phyloP scores from a whole-genome alignment of 768 basidiomycete genomes.

The Tricholoma flavovirens region DNA sequence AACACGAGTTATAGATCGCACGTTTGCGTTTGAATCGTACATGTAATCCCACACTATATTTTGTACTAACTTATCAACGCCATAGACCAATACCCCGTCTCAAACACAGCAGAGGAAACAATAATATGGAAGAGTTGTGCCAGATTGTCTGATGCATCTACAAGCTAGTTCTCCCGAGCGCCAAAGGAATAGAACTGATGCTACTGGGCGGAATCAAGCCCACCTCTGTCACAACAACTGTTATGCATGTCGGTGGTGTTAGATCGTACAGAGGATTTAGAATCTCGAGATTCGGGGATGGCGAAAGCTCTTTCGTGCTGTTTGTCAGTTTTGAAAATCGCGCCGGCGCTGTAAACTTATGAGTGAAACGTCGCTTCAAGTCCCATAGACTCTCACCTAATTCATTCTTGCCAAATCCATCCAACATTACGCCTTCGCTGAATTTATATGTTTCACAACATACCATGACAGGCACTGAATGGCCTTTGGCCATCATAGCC shows the following conservation, averaged over 20 bases:
- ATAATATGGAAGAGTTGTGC: neutral
- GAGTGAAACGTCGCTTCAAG: neutral
- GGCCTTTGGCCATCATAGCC: conserved; percentile 90
- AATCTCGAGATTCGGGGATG: conserved; percentile 58
- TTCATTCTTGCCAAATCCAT: conserved; percentile 95
- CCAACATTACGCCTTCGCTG: conserved; percentile 85
- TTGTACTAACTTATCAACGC: neutral
- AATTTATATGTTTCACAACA: conserved; percentile 99
- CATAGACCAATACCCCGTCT: conserved; percentile 9
- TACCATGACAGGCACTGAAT: conserved; percentile 88
- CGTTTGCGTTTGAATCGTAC: neutral
- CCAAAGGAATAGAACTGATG: conserved; percentile 77
- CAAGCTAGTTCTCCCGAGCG: conserved; percentile 47
- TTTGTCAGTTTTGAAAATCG: conserved; percentile 26
- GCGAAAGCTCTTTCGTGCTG: conserved; percentile 17
- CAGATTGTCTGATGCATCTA: conserved; percentile 22
- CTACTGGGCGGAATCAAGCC: conserved; percentile 92
- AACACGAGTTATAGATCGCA: conserved; percentile 6
- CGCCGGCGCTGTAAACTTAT: conserved; percentile 27
- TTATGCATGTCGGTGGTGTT: conserved; percentile 87
- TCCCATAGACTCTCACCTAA: conserved; percentile 51
- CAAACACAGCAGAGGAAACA: conserved; percentile 4
- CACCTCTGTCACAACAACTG: conserved; percentile 95
- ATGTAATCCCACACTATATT: neutral
- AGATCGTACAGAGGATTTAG: conserved; percentile 91